Evolutionary conservation across 2,329 filamentous ascomycete genomes (phyloP).

Genomic region (Ophiocordyceps unilateralis): DNA sequence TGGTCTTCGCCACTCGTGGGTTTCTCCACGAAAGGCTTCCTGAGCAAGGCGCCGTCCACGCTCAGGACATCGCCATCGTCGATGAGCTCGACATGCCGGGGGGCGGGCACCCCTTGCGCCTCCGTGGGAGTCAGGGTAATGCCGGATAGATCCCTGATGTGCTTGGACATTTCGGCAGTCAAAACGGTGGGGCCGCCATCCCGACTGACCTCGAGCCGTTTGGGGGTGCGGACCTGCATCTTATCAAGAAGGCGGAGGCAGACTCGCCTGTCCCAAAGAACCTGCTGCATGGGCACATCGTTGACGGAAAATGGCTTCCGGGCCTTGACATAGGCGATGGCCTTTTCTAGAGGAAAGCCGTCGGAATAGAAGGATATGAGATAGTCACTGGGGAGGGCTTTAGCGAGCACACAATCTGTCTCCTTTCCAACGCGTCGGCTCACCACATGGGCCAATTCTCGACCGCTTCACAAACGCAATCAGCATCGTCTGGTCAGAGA

Average conservation of each 20-base stretch:
- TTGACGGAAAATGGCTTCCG: constrained; percentile 96
- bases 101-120: constrained; percentile 43
- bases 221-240: constrained; percentile 77
- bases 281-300: constrained; percentile 90
- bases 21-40: constrained; percentile 95
- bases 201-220: constrained; percentile 75
- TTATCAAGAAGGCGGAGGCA: constrained; percentile 79
- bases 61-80: constrained; percentile 77
- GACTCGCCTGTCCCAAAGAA: constrained; percentile 86
- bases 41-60: constrained; percentile 67
- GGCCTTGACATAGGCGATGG: constrained; percentile 84
- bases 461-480: constrained; percentile 35
- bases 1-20: constrained; percentile 97
- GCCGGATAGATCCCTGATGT: constrained; percentile 66
- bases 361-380: constrained; percentile 97
- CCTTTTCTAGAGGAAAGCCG: constrained; percentile 91
- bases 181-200: constrained; percentile 75
- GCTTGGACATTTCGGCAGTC: constrained; percentile 61
- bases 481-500: background rate
- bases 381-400: constrained; percentile 45
- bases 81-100: constrained; percentile 64
- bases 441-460: constrained; percentile 90
- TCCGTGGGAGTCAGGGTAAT: constrained; percentile 55
- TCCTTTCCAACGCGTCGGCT: constrained; percentile 9
- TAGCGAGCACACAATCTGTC: background rate